Percentiles rank a stretch among this genome's conserved stretches.
These are phyloP conservation scores for Puccinellia tenuiflora DNA, from an alignment of 176 grass and related monocot genomes.

Conservation along the genomic window DNA sequence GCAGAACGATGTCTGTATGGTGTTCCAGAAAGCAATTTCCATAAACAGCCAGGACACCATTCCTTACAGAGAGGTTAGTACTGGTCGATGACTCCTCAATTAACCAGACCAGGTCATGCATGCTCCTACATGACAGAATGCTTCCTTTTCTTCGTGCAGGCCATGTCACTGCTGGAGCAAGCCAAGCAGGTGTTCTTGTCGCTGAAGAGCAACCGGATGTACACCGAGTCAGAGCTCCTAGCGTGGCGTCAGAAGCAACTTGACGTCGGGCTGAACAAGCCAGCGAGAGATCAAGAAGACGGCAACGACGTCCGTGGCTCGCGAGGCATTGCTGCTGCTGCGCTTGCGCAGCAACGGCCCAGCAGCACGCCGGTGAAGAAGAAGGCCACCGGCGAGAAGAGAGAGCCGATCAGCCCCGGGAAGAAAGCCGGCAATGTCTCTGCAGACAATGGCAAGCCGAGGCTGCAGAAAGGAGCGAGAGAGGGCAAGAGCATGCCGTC, in stretches of 20 bases:
- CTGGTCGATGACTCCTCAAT: not conserved
- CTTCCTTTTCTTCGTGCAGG: slow-evolving; percentile 27
- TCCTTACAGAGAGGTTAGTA: slow-evolving; percentile 43
- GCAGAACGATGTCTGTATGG: slow-evolving; percentile 61
- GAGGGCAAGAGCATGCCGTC: slow-evolving; percentile 6
- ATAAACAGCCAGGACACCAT: slow-evolving; percentile 50
- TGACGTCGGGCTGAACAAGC: not conserved
- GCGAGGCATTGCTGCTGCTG: not conserved
- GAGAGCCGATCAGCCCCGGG: not conserved
- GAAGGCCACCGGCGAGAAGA: not conserved
- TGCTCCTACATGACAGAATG: not conserved
- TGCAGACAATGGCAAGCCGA: not conserved
- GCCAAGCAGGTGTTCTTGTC: slow-evolving; percentile 60
- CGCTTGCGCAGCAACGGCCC: not conserved
- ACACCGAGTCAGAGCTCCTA: slow-evolving; percentile 37
- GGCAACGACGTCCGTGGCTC: not conserved
- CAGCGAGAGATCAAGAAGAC: not conserved
- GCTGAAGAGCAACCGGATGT: slow-evolving; percentile 44
- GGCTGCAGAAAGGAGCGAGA: slow-evolving; percentile 16
- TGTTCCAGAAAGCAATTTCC: slow-evolving; percentile 62
- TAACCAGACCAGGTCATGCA: not conserved
- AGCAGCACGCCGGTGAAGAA: not conserved
- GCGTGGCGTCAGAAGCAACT: slow-evolving; percentile 39
- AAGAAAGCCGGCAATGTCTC: not conserved
- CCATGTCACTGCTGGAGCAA: slow-evolving; percentile 35